Base-by-base conservation (phyloP, 2,329 filamentous ascomycete genomes). In the Sporothrix inflata region DNA sequence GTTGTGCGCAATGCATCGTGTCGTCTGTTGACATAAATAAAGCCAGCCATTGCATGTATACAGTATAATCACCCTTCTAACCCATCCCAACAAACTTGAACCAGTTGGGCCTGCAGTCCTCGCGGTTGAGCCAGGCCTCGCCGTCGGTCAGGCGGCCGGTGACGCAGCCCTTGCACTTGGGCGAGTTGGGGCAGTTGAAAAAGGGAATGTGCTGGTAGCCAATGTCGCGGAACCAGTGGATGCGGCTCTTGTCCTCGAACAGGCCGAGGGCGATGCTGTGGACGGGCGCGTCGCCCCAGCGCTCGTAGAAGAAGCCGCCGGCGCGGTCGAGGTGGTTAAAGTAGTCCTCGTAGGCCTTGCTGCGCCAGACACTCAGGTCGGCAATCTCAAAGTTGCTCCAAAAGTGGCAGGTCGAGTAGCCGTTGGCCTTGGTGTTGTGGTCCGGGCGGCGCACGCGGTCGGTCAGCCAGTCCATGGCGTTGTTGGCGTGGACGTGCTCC, bases 161-260 rank as follows among this genome's bases (percentile, higher is more conserved):
- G n/a, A 90, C 87, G 80, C 95, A 98, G 76, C 75, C 75, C 65
- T 63, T 71, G 81, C 95, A 98, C 82, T 98, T 98, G 67, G 93
- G 92, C 70, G 92, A 97, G 83, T 97, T 98, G 74, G 96, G 96
- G 80, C 96, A 99, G 84, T 99, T 99, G 87, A 97, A 97, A 84
- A 97, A 99, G 61, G 96, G 96, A 70, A 98, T 94, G 78, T 99
- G 96, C 78, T 98, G 94, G 83, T 99, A 99, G 72, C 96, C 96
- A 76, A 99, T 98, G 80, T 99, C 96, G 70, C 95, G 94, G 91
- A 99, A 99, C 94, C 94, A 98, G 82, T 98, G 95, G 74, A 99
- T 93, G 81, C 93, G 94, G 82, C 87, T 92, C 78, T 90, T 88
- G 79, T 99, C 95, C 78, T 97, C 95, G 79, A 99, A 98, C 34